Base-by-base conservation (phyloP, 345 rosid genomes). In the Diplotaxis tenuifolia region DNA sequence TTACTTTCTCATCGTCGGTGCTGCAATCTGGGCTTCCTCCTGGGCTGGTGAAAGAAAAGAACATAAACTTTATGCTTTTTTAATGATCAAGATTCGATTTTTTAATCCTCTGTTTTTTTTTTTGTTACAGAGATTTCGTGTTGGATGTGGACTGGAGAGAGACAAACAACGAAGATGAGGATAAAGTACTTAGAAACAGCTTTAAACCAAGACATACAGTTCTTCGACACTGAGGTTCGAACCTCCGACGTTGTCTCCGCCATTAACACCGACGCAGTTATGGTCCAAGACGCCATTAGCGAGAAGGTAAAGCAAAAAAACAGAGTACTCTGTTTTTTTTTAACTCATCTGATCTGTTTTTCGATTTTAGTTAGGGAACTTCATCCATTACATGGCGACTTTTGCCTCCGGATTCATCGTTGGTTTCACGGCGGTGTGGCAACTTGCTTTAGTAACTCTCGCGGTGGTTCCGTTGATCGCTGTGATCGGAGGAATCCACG, bases 11-110 rank as follows among this genome's bases (percentile, higher is more conserved):
- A 86, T 95, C 58, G 99, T 92, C 81, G 99, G 99, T 71, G 99
- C 97, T 76, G 96, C 96, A 73, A 92, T 95, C 68, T 95, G 97
- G 99, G 99, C 96, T 18, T 95, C 99, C 72, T 95, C 99, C 7
- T 95, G 99, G 99, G 99, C 99, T 79, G 98, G 98, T 89, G 62
- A 58, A 58, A 12, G 75, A 68, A 9, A 27, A 4, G 2, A 2
- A 5, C 55, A 25, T 47, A 7, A 19, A 50, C 16, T 22, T 58
- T 57, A 9, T 0, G 19, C 19, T 28, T 28, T 34, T 67, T 20
- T 47, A 42, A 45, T 32, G 65, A 60, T 25, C 25, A 9, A 12
- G 62, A 63, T 62, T 70, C 19, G 68, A 31, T 47, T 32, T 47
- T 25, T 12, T 12, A 12, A 40, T n/a, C n/a, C n/a, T n/a, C n/a